phyloP scores from a whole-genome alignment of 148 eudicot genomes.

The Cornus controversa region DNA sequence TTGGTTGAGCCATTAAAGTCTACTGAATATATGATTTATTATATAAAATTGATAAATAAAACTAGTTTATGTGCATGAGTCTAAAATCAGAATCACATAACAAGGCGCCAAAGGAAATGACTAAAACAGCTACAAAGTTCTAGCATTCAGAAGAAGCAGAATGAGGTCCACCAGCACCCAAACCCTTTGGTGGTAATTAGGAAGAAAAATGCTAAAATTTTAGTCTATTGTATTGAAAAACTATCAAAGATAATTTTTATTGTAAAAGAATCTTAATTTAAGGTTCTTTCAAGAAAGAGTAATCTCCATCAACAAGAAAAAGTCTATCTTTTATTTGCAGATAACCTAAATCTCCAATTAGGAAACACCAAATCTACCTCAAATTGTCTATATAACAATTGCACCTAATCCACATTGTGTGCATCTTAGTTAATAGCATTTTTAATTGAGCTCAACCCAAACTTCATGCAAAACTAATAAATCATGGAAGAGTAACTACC shows the following conservation, averaged over 20 bases:
- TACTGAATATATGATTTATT: neutral
- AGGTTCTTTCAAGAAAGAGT: neutral
- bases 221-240: neutral
- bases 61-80: neutral
- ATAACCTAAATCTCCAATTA: neutral
- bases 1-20: neutral
- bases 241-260: neutral
- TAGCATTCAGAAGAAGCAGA: neutral
- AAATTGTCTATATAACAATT: neutral
- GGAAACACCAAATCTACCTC: neutral
- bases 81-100: neutral
- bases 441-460: neutral
- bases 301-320: neutral
- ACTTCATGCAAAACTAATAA: neutral
- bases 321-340: neutral
- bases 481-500: slow-evolving; percentile 19
- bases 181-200: neutral
- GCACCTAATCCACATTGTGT: neutral
- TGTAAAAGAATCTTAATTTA: neutral
- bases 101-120: neutral
- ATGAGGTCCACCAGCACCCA: neutral
- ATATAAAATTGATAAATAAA: neutral
- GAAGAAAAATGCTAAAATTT: neutral
- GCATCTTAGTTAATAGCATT: neutral
- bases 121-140: neutral